Base-by-base conservation (phyloP, 2,329 filamentous ascomycete genomes). In the Clarireedia sp. region DNA sequence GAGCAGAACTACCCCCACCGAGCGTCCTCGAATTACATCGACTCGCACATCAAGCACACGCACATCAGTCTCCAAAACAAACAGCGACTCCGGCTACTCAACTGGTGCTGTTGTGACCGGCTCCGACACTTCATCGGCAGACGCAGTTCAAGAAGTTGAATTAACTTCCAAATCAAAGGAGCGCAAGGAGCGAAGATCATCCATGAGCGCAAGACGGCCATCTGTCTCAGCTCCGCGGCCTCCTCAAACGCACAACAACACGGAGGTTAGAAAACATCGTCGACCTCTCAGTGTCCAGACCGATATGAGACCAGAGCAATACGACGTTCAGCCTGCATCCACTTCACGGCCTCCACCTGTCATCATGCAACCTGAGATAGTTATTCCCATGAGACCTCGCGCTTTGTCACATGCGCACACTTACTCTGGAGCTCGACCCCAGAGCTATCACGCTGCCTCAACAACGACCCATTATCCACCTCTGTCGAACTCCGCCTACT, bases 61-160 rank as follows among this genome's bases (percentile, higher is more conserved):
- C 51, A 41, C 51, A 41, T 48, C 45, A 23, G 23, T 29, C 24
- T 55, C 52, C 9, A 55, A 51, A 29, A 37, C 54, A 23, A 51
- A 52, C 12, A 52, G 54, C 36, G 54, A 56, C 43, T 56, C 54
- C 33, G 54, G 54, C 37, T 56, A 56, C 43, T 56, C 54, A 23
- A 56, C 54, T 10, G 36, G 49, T 47, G 47, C 47, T 16, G 17
- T 56, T 12, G 41, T 45, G 17, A 33, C 41, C 10, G 43, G 54
- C 5, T 56, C 54, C 9, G 54, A 56, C 17, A 40, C 44, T 16
- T 56, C 54, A 17, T 56, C 48, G 36, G 14, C 54, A 24, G 48
- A 40, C 10, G 41, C 29, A 9, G n/a, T 41, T 21, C 48, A 36
- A 33, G 33, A 48, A 47, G 33, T 41, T 5, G 48, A 56, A 33